Evolutionary conservation across 225 moss, liverwort and hornwort species (phyloP), one percentile per base, ranked within the genome.

Genomic region (Marchantia polymorpha): DNA sequence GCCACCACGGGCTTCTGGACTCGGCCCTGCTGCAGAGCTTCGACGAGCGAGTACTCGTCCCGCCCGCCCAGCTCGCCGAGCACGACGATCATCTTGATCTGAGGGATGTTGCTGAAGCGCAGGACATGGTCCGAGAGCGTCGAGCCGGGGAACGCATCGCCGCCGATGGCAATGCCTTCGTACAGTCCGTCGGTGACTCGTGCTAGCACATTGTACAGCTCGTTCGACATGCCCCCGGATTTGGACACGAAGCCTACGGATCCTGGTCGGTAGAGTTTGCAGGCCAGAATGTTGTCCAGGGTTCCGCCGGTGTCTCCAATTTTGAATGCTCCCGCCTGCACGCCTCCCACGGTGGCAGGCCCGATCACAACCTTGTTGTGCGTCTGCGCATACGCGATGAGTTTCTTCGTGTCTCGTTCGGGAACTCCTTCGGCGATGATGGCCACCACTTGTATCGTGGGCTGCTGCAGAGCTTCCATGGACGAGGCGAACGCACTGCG

Each of bases 181-280:
- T 96, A 96, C 4, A 96, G 91, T 17, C 93, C 96, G 53, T 96
- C 96, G 20, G 96, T 96, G 64, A 96, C 96, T 64, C 96, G 89
- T 55, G 96, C 93, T 49, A 96, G 88, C 69, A 96, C 93, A 74
- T 91, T 96, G 90, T 96, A 96, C 82, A 96, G 83, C 82, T 96
- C 96, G 77, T 96, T 96, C 25, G 96, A 96, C 96, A 96, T 96
- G 59, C 96, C 96, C 49, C 96, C 96, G 54, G 96, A 96, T 87
- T 96, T 96, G 6, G 96, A 96, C 55, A 96, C 96, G 80, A 96
- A 96, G 67, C 96, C 96, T 69, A 96, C 91, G 58, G 92, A 93
- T 49, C 96, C 96, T 73, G 93, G 93, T 76, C 96, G 83, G 83
- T 92, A 93, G 53, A 96, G 90, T 87, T 96, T 93, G 92, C 96